Evolutionary conservation across 208 protist genomes (phyloP).

Genomic region (Trypanosoma melophagium): DNA sequence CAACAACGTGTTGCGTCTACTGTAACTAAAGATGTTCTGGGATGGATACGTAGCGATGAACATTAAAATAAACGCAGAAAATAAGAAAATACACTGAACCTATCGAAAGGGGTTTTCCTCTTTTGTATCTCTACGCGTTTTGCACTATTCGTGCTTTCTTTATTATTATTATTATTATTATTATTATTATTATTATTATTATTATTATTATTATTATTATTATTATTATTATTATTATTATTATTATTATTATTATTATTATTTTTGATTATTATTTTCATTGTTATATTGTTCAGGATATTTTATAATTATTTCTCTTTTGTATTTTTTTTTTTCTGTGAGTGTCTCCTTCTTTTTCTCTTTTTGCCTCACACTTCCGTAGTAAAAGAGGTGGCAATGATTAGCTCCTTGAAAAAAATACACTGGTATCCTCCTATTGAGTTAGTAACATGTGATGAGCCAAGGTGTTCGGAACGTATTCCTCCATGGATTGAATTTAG

Average conservation of each 20-base stretch:
- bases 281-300: too few species aligned
- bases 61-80: conserved; percentile 1
- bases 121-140: background rate
- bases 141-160: background rate
- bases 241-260: too few species aligned
- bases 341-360: conserved; percentile 3
- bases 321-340: conserved; percentile 2
- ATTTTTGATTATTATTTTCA: background rate
- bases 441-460: conserved; percentile 23
- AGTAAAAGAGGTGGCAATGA: conserved; percentile 2
- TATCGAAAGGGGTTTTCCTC: background rate
- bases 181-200: too few species aligned
- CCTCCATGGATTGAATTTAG: conserved; percentile 64
- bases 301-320: too few species aligned
- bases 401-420: conserved; percentile 20
- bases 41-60: conserved; percentile 77
- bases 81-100: background rate
- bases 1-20: conserved; percentile 69
- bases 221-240: too few species aligned
- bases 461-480: conserved; percentile 24
- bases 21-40: conserved; percentile 82
- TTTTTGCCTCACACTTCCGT: conserved; percentile 9
- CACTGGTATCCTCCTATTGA: conserved; percentile 46
- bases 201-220: too few species aligned
- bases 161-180: too few species aligned